These are phyloP conservation scores for Colletotrichum spinosum DNA, from an alignment of 2,329 filamentous ascomycete species.

Conservation along the genomic window DNA sequence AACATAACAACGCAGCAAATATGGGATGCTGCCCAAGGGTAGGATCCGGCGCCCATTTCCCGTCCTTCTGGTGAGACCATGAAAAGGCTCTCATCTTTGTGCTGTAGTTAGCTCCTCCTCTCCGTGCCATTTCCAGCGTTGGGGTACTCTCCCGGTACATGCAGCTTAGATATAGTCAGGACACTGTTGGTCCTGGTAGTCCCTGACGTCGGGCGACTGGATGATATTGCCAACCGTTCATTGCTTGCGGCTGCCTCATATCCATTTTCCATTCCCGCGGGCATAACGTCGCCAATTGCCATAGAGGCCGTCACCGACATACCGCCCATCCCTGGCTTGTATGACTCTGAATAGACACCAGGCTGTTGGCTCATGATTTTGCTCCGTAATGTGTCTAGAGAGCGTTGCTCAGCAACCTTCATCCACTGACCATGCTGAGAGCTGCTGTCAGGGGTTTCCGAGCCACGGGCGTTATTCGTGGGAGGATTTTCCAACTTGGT, in stretches of 20 bases:
- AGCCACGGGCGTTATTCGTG: not conserved
- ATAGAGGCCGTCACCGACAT: not conserved
- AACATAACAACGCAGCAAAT: too few species aligned
- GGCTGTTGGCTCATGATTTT: not conserved
- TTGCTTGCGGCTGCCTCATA: too few species aligned
- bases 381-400: not conserved
- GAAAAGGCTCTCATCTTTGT: not conserved
- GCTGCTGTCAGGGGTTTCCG: constrained; percentile 34
- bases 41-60: not conserved
- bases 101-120: constrained; percentile 8
- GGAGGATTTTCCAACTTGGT: constrained; percentile 14
- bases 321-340: not conserved
- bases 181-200: constrained; percentile 55
- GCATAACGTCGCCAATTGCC: not conserved
- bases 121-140: constrained; percentile 40
- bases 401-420: constrained; percentile 13
- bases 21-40: too few species aligned
- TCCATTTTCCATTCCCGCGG: too few species aligned
- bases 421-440: constrained; percentile 36
- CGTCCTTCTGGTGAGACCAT: not conserved
- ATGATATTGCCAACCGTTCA: not conserved
- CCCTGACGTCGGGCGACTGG: constrained; percentile 42
- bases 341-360: constrained; percentile 1
- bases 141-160: constrained; percentile 77
- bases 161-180: constrained; percentile 72